Conservation (phyloP, 352 stramenopile species). For the Globisporangium splendens region DNA sequence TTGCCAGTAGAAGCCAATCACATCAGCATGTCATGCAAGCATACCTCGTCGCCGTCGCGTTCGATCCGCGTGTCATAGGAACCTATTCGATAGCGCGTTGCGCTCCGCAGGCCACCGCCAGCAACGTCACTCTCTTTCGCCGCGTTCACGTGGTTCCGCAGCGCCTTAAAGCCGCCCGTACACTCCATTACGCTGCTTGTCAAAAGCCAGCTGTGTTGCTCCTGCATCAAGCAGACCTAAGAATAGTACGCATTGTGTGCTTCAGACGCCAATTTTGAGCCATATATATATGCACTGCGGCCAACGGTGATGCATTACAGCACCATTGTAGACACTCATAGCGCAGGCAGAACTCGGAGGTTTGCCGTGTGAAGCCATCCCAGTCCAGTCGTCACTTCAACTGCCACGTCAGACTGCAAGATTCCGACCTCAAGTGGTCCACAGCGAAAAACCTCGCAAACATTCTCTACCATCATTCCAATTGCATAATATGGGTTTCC, state of each 20-base stretch:
- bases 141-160: constrained; percentile 36
- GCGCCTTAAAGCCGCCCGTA: constrained; percentile 30
- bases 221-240: too few species aligned
- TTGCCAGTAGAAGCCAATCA: too few species aligned
- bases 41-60: too few species aligned
- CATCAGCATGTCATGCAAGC: too few species aligned
- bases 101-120: not conserved
- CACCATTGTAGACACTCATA: too few species aligned
- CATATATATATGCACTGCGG: too few species aligned
- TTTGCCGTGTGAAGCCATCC: too few species aligned
- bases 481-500: not conserved
- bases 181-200: constrained; percentile 17
- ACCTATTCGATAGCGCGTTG: not conserved
- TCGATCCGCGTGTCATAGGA: not conserved
- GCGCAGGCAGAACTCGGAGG: too few species aligned
- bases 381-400: constrained; percentile 1
- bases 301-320: too few species aligned
- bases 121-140: constrained; percentile 16
- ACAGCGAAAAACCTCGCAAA: not conserved
- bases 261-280: too few species aligned
- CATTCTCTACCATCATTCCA: not conserved
- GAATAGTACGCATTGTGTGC: too few species aligned
- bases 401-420: constrained; percentile 15
- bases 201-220: too few species aligned
- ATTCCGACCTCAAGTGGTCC: constrained; percentile 2